These are phyloP conservation scores for Castanea mollissima DNA, from an alignment of 306 rosid species.

Conservation along the genomic window DNA sequence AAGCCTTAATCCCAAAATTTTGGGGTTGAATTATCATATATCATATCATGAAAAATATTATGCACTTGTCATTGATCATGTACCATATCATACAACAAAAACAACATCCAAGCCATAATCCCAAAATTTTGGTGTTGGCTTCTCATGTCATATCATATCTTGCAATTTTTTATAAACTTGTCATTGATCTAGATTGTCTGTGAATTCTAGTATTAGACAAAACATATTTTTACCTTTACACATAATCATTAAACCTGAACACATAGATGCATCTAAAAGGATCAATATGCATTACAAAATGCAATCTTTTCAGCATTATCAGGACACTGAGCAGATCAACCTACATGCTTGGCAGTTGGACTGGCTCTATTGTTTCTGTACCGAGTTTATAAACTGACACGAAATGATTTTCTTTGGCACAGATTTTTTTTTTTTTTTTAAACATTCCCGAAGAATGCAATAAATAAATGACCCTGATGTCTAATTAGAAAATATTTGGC, in stretches of 20 bases:
- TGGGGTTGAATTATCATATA: no score
- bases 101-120: no score
- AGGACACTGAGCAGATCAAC: neutral
- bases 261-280: neutral
- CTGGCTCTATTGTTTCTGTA: neutral
- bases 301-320: neutral
- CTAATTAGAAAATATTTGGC: neutral
- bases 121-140: no score
- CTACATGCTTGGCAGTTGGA: neutral
- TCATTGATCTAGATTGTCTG: neutral
- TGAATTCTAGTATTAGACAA: neutral
- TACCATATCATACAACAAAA: no score
- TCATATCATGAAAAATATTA: no score
- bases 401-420: neutral
- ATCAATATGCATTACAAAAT: neutral
- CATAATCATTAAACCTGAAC: neutral
- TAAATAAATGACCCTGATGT: neutral
- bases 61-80: neutral
- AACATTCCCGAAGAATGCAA: neutral
- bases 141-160: no score
- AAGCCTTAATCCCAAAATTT: no score
- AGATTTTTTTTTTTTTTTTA: neutral
- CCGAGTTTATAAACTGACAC: neutral
- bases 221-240: neutral
- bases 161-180: neutral